These are phyloP conservation scores for Ramularia endophylla DNA, from an alignment of 2,329 filamentous ascomycete species.

Conservation along the genomic window DNA sequence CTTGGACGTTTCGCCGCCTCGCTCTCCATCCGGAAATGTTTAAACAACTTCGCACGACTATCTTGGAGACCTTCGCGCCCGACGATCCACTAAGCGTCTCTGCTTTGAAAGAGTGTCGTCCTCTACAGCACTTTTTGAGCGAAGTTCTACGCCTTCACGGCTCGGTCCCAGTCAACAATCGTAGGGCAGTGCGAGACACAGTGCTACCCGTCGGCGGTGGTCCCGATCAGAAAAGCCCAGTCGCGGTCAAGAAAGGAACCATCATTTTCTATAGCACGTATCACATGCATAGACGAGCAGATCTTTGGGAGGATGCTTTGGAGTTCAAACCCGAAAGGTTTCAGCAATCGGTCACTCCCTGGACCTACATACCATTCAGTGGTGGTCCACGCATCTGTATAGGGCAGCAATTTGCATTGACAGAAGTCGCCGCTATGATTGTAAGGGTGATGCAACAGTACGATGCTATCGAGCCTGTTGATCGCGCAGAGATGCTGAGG, in stretches of 20 bases:
- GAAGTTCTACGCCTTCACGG: constrained; percentile 52
- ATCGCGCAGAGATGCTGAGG: constrained; percentile 22
- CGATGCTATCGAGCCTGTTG: constrained; percentile 34
- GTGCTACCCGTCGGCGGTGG: constrained; percentile 47
- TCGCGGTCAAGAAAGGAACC: constrained; percentile 46
- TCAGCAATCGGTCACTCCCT: constrained; percentile 30
- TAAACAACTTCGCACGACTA: constrained; percentile 22
- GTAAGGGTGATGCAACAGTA: constrained; percentile 68
- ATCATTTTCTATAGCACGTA: constrained; percentile 41
- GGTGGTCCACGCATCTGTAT: constrained; percentile 32
- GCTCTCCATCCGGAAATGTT: constrained; percentile 28
- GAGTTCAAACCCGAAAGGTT: constrained; percentile 46
- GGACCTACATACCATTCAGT: constrained; percentile 36
- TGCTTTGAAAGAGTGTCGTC: constrained; percentile 45
- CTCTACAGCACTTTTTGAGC: constrained; percentile 27
- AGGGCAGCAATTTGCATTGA: constrained; percentile 67
- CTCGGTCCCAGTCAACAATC: constrained; percentile 49
- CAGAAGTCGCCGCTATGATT: constrained; percentile 68
- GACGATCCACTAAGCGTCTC: constrained; percentile 45
- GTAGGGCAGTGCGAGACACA: constrained; percentile 45
- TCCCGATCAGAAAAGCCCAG: constrained; percentile 41
- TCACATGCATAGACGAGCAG: constrained; percentile 45
- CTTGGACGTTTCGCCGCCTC: constrained; percentile 36
- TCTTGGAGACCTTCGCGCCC: constrained; percentile 23
- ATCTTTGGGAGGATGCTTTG: constrained; percentile 46